A percentile compares a stretch with the other conserved stretches of the same genome.
Evolutionary conservation across 345 rosid genomes (phyloP).

Genomic region (Dipteronia dyeriana): DNA sequence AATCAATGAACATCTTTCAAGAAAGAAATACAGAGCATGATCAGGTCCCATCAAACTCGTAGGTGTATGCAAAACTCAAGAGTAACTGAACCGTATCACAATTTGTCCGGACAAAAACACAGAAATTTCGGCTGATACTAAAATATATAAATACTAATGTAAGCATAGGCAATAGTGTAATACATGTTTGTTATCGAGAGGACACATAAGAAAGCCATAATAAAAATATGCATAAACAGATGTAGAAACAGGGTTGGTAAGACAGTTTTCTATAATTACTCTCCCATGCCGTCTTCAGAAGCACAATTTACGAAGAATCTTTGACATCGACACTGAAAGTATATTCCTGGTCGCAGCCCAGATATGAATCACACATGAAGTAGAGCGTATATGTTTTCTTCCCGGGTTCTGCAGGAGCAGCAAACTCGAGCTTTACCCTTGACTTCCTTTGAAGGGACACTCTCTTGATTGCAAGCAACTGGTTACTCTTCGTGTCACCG

Average conservation of each 20-base stretch:
- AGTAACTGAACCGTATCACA: too few species aligned
- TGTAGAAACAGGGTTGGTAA: neutral
- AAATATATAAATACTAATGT: neutral
- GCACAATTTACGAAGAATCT: conserved; percentile 34
- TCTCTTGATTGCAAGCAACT: conserved; percentile 87
- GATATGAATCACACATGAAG: conserved; percentile 87
- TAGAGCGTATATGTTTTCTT: conserved; percentile 63
- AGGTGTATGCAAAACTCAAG: neutral
- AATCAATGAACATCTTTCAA: neutral
- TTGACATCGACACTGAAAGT: conserved; percentile 56
- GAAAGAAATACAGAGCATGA: neutral
- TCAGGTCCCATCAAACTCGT: neutral
- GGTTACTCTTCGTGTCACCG: conserved; percentile 78
- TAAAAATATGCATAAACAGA: neutral
- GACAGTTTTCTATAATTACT: neutral
- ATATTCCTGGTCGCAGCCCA: conserved; percentile 93
- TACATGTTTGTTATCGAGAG: neutral
- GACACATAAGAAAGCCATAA: neutral
- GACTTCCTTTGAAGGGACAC: conserved; percentile 75
- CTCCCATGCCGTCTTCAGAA: conserved; percentile 27
- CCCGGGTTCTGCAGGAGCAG: conserved; percentile 67
- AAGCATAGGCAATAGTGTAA: neutral
- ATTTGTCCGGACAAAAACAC: too few species aligned
- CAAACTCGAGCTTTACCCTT: conserved; percentile 77
- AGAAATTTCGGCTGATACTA: neutral